Conservation (phyloP, 306 rosid genomes). For the Purshia tridentata region DNA sequence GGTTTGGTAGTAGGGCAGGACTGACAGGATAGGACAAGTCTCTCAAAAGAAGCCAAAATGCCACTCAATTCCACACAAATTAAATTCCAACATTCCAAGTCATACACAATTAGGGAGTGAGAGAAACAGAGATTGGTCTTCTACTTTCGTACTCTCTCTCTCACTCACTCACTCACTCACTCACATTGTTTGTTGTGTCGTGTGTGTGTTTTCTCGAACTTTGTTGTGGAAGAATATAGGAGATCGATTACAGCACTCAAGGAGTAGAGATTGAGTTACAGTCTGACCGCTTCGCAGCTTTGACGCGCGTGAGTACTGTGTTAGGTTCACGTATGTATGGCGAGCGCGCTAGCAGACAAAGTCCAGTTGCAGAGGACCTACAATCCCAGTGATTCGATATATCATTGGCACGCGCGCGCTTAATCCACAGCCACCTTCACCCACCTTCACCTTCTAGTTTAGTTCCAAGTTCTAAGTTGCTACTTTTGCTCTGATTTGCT, state of each 20-base stretch:
- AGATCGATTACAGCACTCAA: too few relatives aligned
- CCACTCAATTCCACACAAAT: constrained; percentile 30
- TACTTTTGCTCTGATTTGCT: constrained; percentile 2
- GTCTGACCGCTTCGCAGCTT: constrained; percentile 30
- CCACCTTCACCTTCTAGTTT: constrained; percentile 44
- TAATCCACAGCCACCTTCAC: constrained; percentile 34
- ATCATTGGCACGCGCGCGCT: constrained; percentile 34
- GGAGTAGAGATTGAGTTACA: too few relatives aligned
- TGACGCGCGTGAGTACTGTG: constrained; percentile 44
- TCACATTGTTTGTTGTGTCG: neutral
- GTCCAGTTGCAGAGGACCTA: constrained; percentile 11
- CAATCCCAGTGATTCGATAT: constrained; percentile 32
- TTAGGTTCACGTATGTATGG: too few relatives aligned
- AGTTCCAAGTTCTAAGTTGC: neutral
- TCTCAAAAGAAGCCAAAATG: constrained; percentile 53
- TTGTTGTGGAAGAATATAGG: neutral
- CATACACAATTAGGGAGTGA: neutral
- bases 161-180: neutral
- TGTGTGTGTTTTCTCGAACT: neutral
- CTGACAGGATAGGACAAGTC: neutral
- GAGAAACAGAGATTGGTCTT: neutral
- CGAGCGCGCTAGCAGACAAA: constrained; percentile 30
- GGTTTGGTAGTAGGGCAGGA: neutral
- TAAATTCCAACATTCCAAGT: constrained; percentile 18
- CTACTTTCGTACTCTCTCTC: neutral